Evolutionary conservation across 2,329 filamentous ascomycete genomes (phyloP), one percentile per base, ranked within the genome.

Genomic region (Venturia carpophila): DNA sequence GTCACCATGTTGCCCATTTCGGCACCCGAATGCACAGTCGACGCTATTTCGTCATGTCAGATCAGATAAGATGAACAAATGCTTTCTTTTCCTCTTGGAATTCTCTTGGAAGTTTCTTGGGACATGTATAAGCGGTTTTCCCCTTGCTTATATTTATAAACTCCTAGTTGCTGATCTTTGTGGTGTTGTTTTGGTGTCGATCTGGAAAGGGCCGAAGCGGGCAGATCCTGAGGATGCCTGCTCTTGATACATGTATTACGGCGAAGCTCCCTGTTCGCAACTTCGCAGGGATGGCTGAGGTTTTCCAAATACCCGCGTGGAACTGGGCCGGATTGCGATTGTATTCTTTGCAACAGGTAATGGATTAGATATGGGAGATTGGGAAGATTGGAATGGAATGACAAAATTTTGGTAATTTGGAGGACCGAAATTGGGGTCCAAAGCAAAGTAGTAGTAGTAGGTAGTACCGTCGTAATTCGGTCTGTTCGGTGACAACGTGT

Each of bases 11-110:
- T 34, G 3, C 30, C 30, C 30, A 6, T 34, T 34, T 34, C 30
- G 30, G 30, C 30, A 34, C 6, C 30, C 30, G 30, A 34, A 34
- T 34, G 30, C 30, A 34, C 30, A 34, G 15, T 4, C 39, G 39
- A 41, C 39, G 10, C 39, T 3, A 41, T 41, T 15, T 41, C 39
- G 9, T 41, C 39, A 10, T 41, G 21, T 15, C 13, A n/a, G 17
- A n/a, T n/a, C 5, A 19, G n/a, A n/a, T 27, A 21, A 21, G 47
- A 27, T 9, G 11, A 5, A 27, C 3, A 1, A 15, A 15, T 52
- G 47, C 47, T 52, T 52, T 52, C 30, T 34, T 52, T 5, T 52
- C 39, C 15, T 52, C 47, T 52, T 52, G 47, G 47, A 27, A 52
- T 6, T 27, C 5, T 52, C 47, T 52, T 52, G 47, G 47, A 21